Conservation (phyloP, 2,329 filamentous ascomycete species). For the Ceratocystis smalleyi region DNA sequence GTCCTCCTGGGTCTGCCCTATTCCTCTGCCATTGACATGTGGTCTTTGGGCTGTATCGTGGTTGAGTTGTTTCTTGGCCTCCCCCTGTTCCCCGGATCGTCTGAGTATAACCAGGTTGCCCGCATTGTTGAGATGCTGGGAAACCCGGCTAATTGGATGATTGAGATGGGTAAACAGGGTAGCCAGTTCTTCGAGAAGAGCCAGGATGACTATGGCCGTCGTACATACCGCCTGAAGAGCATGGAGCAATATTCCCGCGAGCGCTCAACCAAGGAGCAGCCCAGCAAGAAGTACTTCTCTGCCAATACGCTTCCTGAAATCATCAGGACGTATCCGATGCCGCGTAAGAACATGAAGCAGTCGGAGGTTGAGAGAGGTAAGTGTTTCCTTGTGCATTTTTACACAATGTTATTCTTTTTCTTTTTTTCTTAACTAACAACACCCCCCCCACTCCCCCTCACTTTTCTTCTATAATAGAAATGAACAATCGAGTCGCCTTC, state of each 20-base stretch:
- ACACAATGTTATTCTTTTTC: neutral
- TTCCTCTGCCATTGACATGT: constrained; percentile 98
- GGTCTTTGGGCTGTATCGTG: constrained; percentile 95
- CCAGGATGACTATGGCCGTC: constrained; percentile 78
- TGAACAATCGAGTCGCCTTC: constrained; percentile 93
- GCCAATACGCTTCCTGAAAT: constrained; percentile 89
- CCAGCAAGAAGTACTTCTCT: constrained; percentile 98
- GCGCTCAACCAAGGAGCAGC: constrained; percentile 91
- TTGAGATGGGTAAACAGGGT: constrained; percentile 96
- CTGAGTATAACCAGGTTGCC: constrained; percentile 96
- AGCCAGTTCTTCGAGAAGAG: constrained; percentile 88
- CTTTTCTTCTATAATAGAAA: constrained; percentile 46
- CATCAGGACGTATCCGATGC: constrained; percentile 96
- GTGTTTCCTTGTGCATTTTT: neutral
- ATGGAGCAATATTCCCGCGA: constrained; percentile 97
- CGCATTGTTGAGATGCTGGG: constrained; percentile 97
- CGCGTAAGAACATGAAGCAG: constrained; percentile 97
- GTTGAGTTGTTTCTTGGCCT: constrained; percentile 87
- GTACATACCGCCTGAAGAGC: constrained; percentile 81
- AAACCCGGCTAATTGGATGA: constrained; percentile 94
- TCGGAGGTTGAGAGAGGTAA: constrained; percentile 88
- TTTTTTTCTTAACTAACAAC: neutral
- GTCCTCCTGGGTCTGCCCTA: constrained; percentile 91
- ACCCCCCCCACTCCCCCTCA: neutral
- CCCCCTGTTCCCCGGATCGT: constrained; percentile 88